Percentiles rank a stretch among this genome's conserved stretches.
These are phyloP conservation scores for Ajuga reptans DNA, from an alignment of 305 asterid species.

Conservation along the genomic window DNA sequence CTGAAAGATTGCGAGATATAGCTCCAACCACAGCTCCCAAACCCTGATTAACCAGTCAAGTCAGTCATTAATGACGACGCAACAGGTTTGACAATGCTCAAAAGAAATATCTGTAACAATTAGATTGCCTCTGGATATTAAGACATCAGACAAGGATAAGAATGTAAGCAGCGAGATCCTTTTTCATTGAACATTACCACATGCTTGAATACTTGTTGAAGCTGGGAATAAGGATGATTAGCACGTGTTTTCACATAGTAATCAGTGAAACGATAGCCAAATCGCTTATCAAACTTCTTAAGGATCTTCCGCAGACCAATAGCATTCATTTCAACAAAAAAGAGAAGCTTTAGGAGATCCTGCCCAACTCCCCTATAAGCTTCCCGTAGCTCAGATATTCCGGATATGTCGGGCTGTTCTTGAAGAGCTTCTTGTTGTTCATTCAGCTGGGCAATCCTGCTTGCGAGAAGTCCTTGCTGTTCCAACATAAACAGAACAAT, in stretches of 20 bases:
- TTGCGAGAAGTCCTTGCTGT: slow-evolving; percentile 81
- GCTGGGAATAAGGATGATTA: slow-evolving; percentile 95
- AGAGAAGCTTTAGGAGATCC: slow-evolving; percentile 78
- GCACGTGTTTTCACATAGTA: slow-evolving; percentile 94
- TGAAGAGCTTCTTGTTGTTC: slow-evolving; percentile 66
- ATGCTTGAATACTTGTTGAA: slow-evolving; percentile 94
- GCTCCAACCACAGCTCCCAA: slow-evolving; percentile 98
- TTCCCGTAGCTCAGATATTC: slow-evolving; percentile 70
- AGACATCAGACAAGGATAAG: slow-evolving; percentile 11
- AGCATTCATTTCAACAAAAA: slow-evolving; percentile 86
- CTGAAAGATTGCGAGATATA: slow-evolving; percentile 90
- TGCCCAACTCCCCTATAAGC: slow-evolving; percentile 83
- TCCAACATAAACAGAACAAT: slow-evolving; percentile 90
- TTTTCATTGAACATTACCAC: slow-evolving; percentile 58
- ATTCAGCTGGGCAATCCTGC: slow-evolving; percentile 63
- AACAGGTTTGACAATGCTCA: slow-evolving; percentile 1
- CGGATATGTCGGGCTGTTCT: slow-evolving; percentile 74
- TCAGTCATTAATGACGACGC: not conserved
- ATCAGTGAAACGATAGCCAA: slow-evolving; percentile 81
- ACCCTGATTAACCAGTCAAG: slow-evolving; percentile 47
- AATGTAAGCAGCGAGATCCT: slow-evolving; percentile 11
- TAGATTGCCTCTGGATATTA: not conserved
- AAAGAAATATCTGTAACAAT: not conserved
- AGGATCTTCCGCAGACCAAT: slow-evolving; percentile 90
- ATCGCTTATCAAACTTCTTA: slow-evolving; percentile 89